Evolutionary conservation across 495 filamentous ascomycete species (phyloP), one percentile per base, ranked within the genome.

Genomic region (Hypoxylon cercidicola): DNA sequence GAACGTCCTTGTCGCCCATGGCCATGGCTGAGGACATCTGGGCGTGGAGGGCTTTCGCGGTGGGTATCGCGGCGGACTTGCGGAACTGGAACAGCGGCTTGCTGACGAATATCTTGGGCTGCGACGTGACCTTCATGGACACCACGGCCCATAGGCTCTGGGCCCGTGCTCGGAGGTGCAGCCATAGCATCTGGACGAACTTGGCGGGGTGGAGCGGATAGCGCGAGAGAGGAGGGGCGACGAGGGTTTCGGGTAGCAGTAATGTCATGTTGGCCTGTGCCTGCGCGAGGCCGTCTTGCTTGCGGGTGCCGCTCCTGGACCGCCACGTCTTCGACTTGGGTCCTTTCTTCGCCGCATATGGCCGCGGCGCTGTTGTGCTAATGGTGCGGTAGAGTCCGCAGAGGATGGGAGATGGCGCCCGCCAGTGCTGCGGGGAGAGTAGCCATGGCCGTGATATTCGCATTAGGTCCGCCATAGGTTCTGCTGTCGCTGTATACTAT

Each of bases 21-120:
- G 92, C 92, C 56, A 94, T 84, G 8, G 89, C 87, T 55, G 82
- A 82, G 67, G 90, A 89, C 87, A 96, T 90, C 61, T 80, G 71
- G 19, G 77, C 64, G 71, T 96, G 89, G 11, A 95, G 76, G 0
- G 79, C 79, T 51, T 83, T 77, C 12, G 87, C 89, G 9, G 78
- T 78, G 15, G 80, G 77, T 12, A 80, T 78, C 21, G 82, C 74
- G 32, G 73, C 52, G 28, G 74, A 64, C 11, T 76, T 76, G 10
- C 81, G 71, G 32, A 80, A 59, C 60, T 79, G 80, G 64, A 76
- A 72, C 1, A 11, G 46, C 9, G 79, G 69, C 23, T 47, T 56
- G 40, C 61, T 64, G 54, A 75, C 49, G 12, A 72, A 28, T 1
- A 48, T 21, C 6, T 3, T 60, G 6, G 70, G 71, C 62, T 76